Evolutionary conservation across 2,329 filamentous ascomycete species (phyloP).

Genomic region (Pyrenochaeta sp.): DNA sequence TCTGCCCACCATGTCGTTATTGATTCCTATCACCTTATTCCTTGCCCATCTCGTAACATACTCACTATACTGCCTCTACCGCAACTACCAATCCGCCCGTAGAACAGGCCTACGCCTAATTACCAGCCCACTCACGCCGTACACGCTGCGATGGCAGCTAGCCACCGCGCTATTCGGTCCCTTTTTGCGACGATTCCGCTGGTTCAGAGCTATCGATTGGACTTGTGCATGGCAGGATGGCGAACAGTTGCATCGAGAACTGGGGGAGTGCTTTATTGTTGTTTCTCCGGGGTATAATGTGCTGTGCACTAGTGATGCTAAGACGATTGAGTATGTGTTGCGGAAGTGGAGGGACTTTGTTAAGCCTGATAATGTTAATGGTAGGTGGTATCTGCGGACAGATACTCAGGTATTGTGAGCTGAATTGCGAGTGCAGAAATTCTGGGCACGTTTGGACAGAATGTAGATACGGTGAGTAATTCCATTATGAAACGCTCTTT

Average conservation of each 20-base stretch:
- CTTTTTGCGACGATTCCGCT: constrained; percentile 11
- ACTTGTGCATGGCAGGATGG: constrained; percentile 27
- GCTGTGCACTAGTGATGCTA: constrained; percentile 26
- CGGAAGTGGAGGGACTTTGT: constrained; percentile 29
- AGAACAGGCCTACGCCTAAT: constrained; percentile 22
- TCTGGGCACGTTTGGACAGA: constrained; percentile 28
- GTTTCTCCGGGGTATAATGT: constrained; percentile 22
- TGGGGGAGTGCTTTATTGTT: constrained; percentile 26
- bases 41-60: constrained; percentile 2
- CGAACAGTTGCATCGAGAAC: constrained; percentile 14
- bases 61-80: constrained; percentile 9
- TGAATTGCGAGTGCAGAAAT: constrained; percentile 10
- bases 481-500: neutral
- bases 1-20: constrained; percentile 5
- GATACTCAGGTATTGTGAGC: neutral
- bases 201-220: constrained; percentile 23
- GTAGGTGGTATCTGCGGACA: constrained; percentile 7
- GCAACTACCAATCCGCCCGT: constrained; percentile 26
- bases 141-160: constrained; percentile 22
- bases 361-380: constrained; percentile 32
- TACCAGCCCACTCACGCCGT: constrained; percentile 25
- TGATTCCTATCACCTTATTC: constrained; percentile 7
- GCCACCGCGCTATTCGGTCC: constrained; percentile 1
- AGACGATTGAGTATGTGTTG: constrained; percentile 22
- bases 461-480: constrained; percentile 34